A percentile compares a stretch with the other conserved stretches of the same genome.
phyloP scores from a whole-genome alignment of 2,329 filamentous ascomycete genomes.

The Xylariaceae sp. region DNA sequence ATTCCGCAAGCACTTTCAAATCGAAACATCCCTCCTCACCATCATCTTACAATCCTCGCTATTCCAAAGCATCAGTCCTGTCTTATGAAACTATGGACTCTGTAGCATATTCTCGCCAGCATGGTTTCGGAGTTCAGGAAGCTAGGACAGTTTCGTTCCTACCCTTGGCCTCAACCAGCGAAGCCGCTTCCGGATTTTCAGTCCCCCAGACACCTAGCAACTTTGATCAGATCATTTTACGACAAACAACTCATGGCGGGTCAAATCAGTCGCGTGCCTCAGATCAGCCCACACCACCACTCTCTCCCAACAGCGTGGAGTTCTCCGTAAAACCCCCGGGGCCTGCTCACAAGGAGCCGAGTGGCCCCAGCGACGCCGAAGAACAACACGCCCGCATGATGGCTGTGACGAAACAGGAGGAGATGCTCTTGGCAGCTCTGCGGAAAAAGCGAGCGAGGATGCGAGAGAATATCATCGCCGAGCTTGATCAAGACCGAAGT shows the following conservation, averaged over 20 bases:
- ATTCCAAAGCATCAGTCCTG: constrained; percentile 27
- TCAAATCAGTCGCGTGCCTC: constrained; percentile 25
- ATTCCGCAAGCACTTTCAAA: constrained; percentile 20
- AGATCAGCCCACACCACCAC: constrained; percentile 44
- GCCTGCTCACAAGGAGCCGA: constrained; percentile 25
- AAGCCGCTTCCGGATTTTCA: constrained; percentile 18
- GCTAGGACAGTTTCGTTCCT: constrained; percentile 35
- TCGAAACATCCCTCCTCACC: constrained; percentile 10
- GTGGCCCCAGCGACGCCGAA: constrained; percentile 18
- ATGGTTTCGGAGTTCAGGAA: constrained; percentile 33
- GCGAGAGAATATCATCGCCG: constrained; percentile 42
- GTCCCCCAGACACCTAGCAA: constrained; percentile 10
- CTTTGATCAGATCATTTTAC: constrained; percentile 10
- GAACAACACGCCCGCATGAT: constrained; percentile 42
- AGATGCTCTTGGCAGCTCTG: constrained; percentile 54
- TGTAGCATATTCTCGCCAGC: constrained; percentile 24
- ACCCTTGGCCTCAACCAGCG: constrained; percentile 24
- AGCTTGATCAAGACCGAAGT: constrained; percentile 35
- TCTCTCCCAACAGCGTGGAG: constrained; percentile 49
- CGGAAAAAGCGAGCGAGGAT: constrained; percentile 53
- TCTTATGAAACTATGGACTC: constrained; percentile 33
- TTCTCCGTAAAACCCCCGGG: constrained; percentile 39
- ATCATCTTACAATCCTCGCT: constrained; percentile 25
- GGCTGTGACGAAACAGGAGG: constrained; percentile 55
- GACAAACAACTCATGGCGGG: constrained; percentile 10